Percentiles rank a stretch among this genome's conserved stretches.
These are phyloP conservation scores for Globisporangium camurandrum DNA, from an alignment of 352 stramenopile species.

Conservation along the genomic window DNA sequence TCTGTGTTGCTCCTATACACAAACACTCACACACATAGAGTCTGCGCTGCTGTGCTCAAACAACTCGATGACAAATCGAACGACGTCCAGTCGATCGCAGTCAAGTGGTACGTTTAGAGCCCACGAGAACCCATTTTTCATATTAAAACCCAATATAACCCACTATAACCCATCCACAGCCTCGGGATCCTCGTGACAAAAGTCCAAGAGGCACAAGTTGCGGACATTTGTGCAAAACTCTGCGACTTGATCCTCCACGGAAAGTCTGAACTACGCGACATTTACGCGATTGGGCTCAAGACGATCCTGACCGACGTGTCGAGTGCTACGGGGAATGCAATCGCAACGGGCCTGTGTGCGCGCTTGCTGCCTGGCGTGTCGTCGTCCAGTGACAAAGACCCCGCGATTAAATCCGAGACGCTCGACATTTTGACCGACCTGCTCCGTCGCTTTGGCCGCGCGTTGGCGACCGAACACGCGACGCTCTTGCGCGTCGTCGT, in stretches of 20 bases:
- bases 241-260: slow-evolving; percentile 94
- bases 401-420: slow-evolving; percentile 88
- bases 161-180: not conserved
- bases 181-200: slow-evolving; percentile 96
- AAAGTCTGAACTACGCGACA: slow-evolving; percentile 96
- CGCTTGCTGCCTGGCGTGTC: slow-evolving; percentile 56
- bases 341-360: slow-evolving; percentile 66
- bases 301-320: slow-evolving; percentile 94
- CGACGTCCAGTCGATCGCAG: slow-evolving; percentile 95
- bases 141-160: too few relatives aligned
- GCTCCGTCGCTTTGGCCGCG: slow-evolving; percentile 92
- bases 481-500: slow-evolving; percentile 87
- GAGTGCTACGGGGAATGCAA: slow-evolving; percentile 78
- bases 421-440: slow-evolving; percentile 97
- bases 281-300: slow-evolving; percentile 98
- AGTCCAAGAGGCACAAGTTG: slow-evolving; percentile 91
- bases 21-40: slow-evolving; percentile 29
- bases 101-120: slow-evolving; percentile 57
- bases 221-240: slow-evolving; percentile 96
- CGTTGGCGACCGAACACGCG: slow-evolving; percentile 83
- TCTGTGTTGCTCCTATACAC: not conserved
- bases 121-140: not conserved
- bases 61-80: slow-evolving; percentile 98
- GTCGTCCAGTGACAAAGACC: slow-evolving; percentile 67
- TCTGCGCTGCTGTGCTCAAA: slow-evolving; percentile 94